Evolutionary conservation across 768 basidiomycete species (phyloP).

Genomic region (Pulveroboletus sp.): DNA sequence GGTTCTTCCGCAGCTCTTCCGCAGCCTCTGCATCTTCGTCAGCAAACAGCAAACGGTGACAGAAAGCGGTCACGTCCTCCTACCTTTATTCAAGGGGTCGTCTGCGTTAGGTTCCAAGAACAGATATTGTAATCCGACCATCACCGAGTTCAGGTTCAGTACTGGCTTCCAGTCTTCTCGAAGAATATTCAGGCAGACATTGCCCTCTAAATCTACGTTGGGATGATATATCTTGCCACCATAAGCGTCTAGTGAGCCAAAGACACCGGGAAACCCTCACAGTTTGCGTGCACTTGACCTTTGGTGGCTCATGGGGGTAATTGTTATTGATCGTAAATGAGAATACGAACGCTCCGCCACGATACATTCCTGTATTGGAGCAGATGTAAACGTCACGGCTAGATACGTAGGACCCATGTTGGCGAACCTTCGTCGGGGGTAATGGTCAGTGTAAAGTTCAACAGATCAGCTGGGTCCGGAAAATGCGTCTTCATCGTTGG

Average conservation of each 20-base stretch:
- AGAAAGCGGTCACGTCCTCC: constrained; percentile 18
- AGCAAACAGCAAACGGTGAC: constrained; percentile 6
- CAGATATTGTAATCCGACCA: constrained; percentile 97
- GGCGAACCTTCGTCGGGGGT: constrained; percentile 90
- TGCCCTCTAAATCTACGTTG: constrained; percentile 96
- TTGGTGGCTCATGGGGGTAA: constrained; percentile 99
- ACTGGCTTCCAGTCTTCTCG: constrained; percentile 99
- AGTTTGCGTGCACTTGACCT: constrained; percentile 95
- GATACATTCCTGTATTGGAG: constrained; percentile 85
- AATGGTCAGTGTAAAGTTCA: constrained; percentile 95
- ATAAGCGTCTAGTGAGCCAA: constrained; percentile 5
- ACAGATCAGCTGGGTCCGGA: constrained; percentile 88
- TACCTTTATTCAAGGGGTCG: constrained; percentile 98
- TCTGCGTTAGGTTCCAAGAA: constrained; percentile 99
- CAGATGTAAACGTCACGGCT: constrained; percentile 3
- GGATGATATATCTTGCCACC: constrained; percentile 90
- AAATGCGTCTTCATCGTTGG: constrained; percentile 95
- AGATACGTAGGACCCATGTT: background rate
- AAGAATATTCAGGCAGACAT: constrained; percentile 97
- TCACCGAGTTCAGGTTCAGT: constrained; percentile 93
- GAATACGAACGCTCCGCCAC: constrained; percentile 90
- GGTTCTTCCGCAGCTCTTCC: constrained; percentile 85
- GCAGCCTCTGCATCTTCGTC: constrained; percentile 74
- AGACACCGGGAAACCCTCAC: constrained; percentile 43
- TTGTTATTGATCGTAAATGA: constrained; percentile 96